Conservation (phyloP, 768 basidiomycete genomes). For the Pleurotus tuber-regium region DNA sequence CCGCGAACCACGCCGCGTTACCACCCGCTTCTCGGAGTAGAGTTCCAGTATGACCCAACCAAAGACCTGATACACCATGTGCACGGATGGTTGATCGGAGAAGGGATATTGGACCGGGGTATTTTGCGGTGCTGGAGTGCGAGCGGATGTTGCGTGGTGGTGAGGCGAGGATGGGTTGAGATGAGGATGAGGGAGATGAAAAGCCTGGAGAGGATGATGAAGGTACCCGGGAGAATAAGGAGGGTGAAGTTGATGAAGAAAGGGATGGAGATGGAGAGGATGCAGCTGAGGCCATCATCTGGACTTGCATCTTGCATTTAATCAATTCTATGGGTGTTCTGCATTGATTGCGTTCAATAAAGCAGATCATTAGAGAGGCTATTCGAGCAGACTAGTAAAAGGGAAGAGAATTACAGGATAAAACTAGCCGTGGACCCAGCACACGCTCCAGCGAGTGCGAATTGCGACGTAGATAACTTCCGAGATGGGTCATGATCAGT, state of each 20-base stretch:
- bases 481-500: slow-evolving; percentile 21
- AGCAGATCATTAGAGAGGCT: slow-evolving; percentile 1
- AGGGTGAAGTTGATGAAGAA: slow-evolving; percentile 13
- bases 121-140: slow-evolving; percentile 15
- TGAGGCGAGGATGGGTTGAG: slow-evolving; percentile 14
- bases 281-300: slow-evolving; percentile 56
- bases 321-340: slow-evolving; percentile 94
- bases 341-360: slow-evolving; percentile 8
- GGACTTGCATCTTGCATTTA: slow-evolving; percentile 98
- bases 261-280: slow-evolving; percentile 12
- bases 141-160: slow-evolving; percentile 14
- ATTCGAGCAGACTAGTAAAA: not conserved
- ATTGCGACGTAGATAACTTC: slow-evolving; percentile 61
- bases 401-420: slow-evolving; percentile 59
- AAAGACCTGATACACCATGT: slow-evolving; percentile 82
- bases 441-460: slow-evolving; percentile 79
- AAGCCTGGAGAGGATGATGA: slow-evolving; percentile 13
- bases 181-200: slow-evolving; percentile 9
- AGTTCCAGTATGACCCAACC: slow-evolving; percentile 95
- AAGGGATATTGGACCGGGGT: slow-evolving; percentile 73
- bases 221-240: slow-evolving; percentile 9
- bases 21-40: slow-evolving; percentile 93
- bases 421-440: slow-evolving; percentile 88
- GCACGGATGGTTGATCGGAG: slow-evolving; percentile 59
- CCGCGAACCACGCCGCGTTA: slow-evolving; percentile 85